Evolutionary conservation across 257 asterid genomes (phyloP).

Genomic region (Nicotiana tabacum): DNA sequence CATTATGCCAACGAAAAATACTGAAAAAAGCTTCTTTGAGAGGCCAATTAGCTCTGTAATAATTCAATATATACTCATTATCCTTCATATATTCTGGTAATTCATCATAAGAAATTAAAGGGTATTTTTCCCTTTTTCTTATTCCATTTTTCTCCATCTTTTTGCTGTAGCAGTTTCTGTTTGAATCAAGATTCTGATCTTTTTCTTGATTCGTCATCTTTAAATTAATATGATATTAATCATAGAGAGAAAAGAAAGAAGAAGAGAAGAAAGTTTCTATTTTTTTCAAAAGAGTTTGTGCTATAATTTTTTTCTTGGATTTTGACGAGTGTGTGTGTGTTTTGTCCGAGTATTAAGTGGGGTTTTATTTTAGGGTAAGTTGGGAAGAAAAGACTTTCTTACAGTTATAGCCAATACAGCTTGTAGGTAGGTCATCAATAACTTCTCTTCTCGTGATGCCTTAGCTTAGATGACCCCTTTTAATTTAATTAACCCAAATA

Average conservation of each 20-base stretch:
- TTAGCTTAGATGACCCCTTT: not conserved
- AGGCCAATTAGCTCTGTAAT: conserved; percentile 87
- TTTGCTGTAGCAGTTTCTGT: not conserved
- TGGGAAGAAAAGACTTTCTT: conserved; percentile 24
- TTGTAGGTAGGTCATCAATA: conserved; percentile 58
- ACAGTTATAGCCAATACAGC: not conserved
- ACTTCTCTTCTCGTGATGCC: conserved; percentile 29
- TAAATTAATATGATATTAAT: conserved; percentile 23
- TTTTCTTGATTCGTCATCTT: not conserved
- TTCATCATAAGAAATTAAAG: conserved; percentile 52
- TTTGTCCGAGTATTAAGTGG: conserved; percentile 12
- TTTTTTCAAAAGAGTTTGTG: conserved; percentile 36
- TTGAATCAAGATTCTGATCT: not conserved
- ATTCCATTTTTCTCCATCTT: conserved; percentile 6
- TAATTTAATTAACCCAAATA: no score
- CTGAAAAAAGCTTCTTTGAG: conserved; percentile 73
- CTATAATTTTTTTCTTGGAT: conserved; percentile 19
- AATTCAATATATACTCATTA: conserved; percentile 68
- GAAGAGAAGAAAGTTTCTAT: not conserved
- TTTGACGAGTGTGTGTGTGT: not conserved
- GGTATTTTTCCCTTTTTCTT: conserved; percentile 14
- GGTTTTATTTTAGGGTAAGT: conserved; percentile 13
- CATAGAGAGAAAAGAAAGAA: not conserved
- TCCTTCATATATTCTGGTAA: conserved; percentile 96
- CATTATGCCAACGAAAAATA: conserved; percentile 89